Evolutionary conservation across 352 stramenopile genomes (phyloP).

Genomic region (Globisporangium takayamanum): DNA sequence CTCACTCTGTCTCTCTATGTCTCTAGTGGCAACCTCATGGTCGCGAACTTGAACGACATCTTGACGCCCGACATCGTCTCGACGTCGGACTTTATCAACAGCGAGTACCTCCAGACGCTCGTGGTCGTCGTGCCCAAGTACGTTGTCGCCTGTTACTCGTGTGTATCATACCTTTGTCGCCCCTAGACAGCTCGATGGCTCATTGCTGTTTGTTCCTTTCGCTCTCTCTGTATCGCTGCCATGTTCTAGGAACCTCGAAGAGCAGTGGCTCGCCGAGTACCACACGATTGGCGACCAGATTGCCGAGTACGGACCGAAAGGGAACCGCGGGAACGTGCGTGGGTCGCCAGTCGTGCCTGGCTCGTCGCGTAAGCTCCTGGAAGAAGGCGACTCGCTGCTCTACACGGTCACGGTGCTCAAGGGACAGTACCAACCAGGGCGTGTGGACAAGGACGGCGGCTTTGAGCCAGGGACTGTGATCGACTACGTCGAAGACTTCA

Average conservation of each 20-base stretch:
- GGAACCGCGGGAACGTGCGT: constrained; percentile 86
- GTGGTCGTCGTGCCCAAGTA: constrained; percentile 92
- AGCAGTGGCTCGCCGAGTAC: constrained; percentile 87
- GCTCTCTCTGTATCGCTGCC: background rate
- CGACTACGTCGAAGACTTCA: constrained; percentile 94
- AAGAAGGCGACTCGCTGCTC: constrained; percentile 90
- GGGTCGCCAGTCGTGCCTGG: constrained; percentile 95
- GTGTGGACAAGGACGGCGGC: constrained; percentile 83
- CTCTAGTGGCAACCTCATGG: constrained; percentile 88
- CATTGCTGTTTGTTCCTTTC: too few species aligned
- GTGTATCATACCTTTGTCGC: too few species aligned
- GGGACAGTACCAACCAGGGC: constrained; percentile 87
- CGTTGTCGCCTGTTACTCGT: background rate
- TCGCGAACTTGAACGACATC: constrained; percentile 93
- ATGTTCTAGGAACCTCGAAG: constrained; percentile 65
- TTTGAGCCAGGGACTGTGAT: constrained; percentile 90
- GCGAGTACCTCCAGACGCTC: constrained; percentile 95
- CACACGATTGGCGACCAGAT: constrained; percentile 85
- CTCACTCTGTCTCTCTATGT: background rate
- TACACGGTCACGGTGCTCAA: constrained; percentile 96
- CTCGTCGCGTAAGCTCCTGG: constrained; percentile 85
- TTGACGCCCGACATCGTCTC: constrained; percentile 89
- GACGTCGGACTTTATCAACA: constrained; percentile 91
- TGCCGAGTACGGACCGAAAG: constrained; percentile 86
- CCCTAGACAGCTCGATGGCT: too few species aligned